Base-by-base conservation (phyloP, 768 basidiomycete species). In the Solioccasus polychromus region DNA sequence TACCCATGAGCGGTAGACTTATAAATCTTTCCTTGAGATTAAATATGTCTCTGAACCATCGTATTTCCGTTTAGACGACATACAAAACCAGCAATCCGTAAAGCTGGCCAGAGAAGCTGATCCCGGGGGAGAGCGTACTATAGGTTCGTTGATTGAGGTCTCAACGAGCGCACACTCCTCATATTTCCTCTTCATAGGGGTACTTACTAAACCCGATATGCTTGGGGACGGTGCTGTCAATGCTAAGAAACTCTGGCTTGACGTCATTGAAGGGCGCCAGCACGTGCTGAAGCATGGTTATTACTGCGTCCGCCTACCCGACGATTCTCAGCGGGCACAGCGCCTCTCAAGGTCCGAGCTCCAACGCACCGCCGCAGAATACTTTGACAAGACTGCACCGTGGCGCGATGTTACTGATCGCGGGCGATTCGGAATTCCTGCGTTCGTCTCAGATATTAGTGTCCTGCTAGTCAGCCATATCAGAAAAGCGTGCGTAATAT, bases 191-290 rank as follows among this genome's bases (percentile, higher is more conserved):
- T 5, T 22, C 8, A 2, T 50, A 87, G 85, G 81, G 5, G 75
- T 88, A 1, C 70, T 87, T 9, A 88, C 86, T 0, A 88, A 88
- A 52, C 80, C 83, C 0, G 87, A 89, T 51, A 69, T 61, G 4
- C 61, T 88, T 1, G 58, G 64, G 1, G 34, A 51, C 0, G 80
- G 80, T 9, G 67, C 74, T 3, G 70, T 58, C 4, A 67, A 72
- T 32, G 35, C 69, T 35, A 73, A 66, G 14, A 36, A 67, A 25
- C 35, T 29, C 23, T 86, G 84, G 82, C 63, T 69, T n/a, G 67
- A 72, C 1, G 67, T 80, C 3, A 61, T 86, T 5, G 69, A 78
- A 47, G 79, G 77, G 25, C 68, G 67, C 32, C 20, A 53, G 25
- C 63, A 85, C 53, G 41, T 15, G 14, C 63, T 85, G 46, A 70